Evolutionary conservation across 768 basidiomycete genomes (phyloP).

Genomic region (Trametes cinnabarina): DNA sequence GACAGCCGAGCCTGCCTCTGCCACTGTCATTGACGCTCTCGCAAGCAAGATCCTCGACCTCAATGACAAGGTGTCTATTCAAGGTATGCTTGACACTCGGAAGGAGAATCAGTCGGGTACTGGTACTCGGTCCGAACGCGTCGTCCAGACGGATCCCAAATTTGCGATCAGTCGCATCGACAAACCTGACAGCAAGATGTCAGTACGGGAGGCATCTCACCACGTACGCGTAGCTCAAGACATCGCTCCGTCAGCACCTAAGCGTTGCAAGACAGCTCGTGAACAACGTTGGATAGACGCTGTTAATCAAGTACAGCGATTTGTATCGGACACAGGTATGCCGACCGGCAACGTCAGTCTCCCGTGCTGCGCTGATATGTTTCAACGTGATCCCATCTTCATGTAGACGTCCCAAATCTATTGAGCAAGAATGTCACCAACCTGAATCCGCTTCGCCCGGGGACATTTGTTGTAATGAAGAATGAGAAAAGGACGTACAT

Average conservation of each 20-base stretch:
- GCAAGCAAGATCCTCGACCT: neutral
- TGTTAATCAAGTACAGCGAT: neutral
- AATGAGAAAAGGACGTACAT: neutral
- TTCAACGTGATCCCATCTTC: too few species aligned
- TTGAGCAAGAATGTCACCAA: neutral
- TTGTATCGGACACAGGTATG: neutral
- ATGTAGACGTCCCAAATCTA: neutral
- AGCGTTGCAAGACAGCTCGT: neutral
- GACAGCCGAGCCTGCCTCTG: too few species aligned
- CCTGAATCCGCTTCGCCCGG: neutral
- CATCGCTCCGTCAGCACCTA: neutral
- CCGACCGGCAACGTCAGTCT: neutral
- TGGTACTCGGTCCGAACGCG: neutral
- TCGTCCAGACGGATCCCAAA: neutral
- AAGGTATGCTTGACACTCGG: neutral
- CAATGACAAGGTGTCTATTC: neutral
- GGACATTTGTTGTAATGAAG: neutral
- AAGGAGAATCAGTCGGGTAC: neutral
- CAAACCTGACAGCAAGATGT: neutral
- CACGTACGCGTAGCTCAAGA: neutral
- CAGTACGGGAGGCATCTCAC: neutral
- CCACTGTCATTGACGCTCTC: too few species aligned
- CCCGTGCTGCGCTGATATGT: too few species aligned
- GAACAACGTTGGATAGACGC: neutral
- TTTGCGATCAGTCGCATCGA: neutral